A percentile compares a stretch with the other conserved stretches of the same genome.
Evolutionary conservation across 139 green algal genomes (phyloP).

Genomic region (Gonium pectorale): DNA sequence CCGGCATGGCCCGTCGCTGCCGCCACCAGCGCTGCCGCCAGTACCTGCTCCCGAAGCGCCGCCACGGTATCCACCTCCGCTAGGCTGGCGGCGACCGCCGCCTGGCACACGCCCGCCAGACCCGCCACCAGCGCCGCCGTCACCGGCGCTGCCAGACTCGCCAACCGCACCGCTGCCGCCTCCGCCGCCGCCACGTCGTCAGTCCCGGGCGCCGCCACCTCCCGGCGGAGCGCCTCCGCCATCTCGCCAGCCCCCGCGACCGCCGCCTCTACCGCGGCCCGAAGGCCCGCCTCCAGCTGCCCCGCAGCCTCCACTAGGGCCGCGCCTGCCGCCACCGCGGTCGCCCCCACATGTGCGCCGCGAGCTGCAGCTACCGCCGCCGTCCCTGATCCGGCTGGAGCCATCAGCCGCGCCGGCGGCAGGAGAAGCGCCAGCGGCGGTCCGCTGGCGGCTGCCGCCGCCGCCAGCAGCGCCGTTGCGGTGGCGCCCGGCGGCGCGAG

Average conservation of each 20-base stretch:
- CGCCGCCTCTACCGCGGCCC: conserved; percentile 5
- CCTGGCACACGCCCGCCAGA: conserved; percentile 12
- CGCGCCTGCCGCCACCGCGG: not conserved
- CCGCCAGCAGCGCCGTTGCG: not conserved
- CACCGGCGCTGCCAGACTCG: conserved; percentile 32
- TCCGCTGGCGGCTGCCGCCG: not conserved
- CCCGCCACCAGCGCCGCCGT: conserved; percentile 26
- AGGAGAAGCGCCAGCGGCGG: not conserved
- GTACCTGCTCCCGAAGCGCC: conserved; percentile 25
- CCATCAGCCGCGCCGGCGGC: not conserved
- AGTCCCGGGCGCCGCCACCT: conserved; percentile 30
- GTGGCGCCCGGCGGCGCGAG: not conserved
- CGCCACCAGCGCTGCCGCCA: not conserved
- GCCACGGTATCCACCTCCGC: conserved; percentile 5
- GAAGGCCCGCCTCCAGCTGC: conserved; percentile 9
- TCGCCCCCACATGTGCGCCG: too few species aligned
- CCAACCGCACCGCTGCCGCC: conserved; percentile 11
- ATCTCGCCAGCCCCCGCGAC: not conserved
- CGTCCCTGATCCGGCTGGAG: too few species aligned
- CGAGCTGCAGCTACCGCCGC: too few species aligned
- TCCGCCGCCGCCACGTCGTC: conserved; percentile 23
- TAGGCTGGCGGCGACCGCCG: conserved; percentile 2
- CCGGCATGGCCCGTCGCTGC: not conserved
- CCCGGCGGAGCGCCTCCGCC: conserved; percentile 8
- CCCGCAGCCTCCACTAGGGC: not conserved